phyloP scores from a whole-genome alignment of 148 eudicot species.

The Polygonum maritimum region DNA sequence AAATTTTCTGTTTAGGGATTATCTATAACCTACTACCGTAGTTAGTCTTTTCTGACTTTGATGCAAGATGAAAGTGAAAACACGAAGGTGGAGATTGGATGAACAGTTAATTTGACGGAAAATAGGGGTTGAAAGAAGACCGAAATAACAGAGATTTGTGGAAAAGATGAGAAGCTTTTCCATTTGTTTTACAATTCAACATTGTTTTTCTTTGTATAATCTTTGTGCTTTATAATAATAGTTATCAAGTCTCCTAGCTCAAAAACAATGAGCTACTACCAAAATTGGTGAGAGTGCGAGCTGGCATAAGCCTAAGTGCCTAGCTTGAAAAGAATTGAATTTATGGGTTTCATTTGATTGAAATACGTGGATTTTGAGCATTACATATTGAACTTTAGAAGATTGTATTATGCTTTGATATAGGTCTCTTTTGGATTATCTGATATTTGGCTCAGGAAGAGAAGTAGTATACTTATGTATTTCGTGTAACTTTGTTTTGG shows the following conservation, averaged over 20 bases:
- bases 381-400: not conserved
- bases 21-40: not conserved
- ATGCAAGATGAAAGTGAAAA: not conserved
- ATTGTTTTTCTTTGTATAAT: not conserved
- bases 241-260: not conserved
- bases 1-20: not conserved
- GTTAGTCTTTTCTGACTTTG: not conserved
- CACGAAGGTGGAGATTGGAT: not conserved
- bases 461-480: not conserved
- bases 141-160: not conserved
- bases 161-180: not conserved
- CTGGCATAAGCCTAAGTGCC: not conserved
- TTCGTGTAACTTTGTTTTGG: not conserved
- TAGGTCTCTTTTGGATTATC: not conserved
- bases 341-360: not conserved
- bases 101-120: not conserved
- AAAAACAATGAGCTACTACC: not conserved
- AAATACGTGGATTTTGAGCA: not conserved
- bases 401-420: not conserved
- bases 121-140: not conserved
- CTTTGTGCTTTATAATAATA: not conserved
- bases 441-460: not conserved
- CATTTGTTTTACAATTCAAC: not conserved
- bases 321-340: not conserved
- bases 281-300: not conserved